Evolutionary conservation across 202 grass and related monocot genomes (phyloP).

Genomic region (Sporobolus alterniflorus): DNA sequence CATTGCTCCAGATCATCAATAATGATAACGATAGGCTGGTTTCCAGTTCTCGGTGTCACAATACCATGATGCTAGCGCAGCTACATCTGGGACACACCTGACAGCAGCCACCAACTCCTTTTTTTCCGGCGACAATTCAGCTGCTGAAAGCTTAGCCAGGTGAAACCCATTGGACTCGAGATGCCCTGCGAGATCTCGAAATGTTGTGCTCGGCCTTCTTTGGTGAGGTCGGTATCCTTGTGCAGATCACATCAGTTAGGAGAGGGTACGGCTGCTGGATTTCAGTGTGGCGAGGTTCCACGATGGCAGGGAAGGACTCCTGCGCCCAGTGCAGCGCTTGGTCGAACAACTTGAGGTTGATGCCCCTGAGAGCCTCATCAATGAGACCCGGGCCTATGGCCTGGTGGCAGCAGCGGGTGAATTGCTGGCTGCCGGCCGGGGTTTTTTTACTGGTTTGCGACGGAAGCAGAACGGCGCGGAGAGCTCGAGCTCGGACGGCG

Average conservation of each 20-base stretch:
- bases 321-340: slow-evolving; percentile 76
- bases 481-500: too few species aligned
- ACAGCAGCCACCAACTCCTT: slow-evolving; percentile 63
- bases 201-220: slow-evolving; percentile 80
- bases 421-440: too few species aligned
- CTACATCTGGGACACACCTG: slow-evolving; percentile 66
- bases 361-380: slow-evolving; percentile 70
- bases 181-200: slow-evolving; percentile 70
- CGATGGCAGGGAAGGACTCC: slow-evolving; percentile 54
- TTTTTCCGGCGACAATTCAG: slow-evolving; percentile 67
- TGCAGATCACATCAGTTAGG: slow-evolving; percentile 64
- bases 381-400: too few species aligned
- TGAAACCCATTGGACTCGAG: slow-evolving; percentile 70
- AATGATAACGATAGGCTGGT: slow-evolving; percentile 71
- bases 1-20: slow-evolving; percentile 93
- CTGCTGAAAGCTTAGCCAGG: slow-evolving; percentile 60
- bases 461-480: too few species aligned
- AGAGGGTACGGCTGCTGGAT: slow-evolving; percentile 74
- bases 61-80: slow-evolving; percentile 78
- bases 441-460: too few species aligned
- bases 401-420: too few species aligned
- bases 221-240: slow-evolving; percentile 77
- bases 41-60: slow-evolving; percentile 57
- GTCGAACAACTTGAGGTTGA: slow-evolving; percentile 81
- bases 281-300: slow-evolving; percentile 28